Percentiles rank a stretch among this genome's conserved stretches.
Evolutionary conservation across 768 basidiomycete species (phyloP).

Genomic region (Leccinellum albellum): DNA sequence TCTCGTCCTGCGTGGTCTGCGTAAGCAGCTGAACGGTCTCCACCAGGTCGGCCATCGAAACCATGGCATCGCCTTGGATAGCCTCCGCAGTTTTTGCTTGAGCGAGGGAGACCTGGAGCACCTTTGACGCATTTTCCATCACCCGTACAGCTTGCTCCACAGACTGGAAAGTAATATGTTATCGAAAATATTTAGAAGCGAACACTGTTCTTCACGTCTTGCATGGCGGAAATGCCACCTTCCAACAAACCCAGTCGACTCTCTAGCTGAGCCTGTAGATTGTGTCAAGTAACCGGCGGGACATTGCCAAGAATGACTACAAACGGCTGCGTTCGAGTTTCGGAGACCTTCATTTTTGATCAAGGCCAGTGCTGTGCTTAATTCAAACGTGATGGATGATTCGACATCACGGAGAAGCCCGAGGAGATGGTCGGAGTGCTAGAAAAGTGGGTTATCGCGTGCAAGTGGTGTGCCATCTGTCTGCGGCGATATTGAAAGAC

Average conservation of each 20-base stretch:
- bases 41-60: conserved; percentile 35
- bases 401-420: conserved; percentile 20
- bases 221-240: conserved; percentile 23
- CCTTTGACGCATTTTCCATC: conserved; percentile 20
- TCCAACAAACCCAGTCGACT: conserved; percentile 26
- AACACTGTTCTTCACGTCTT: conserved; percentile 24
- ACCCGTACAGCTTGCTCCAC: conserved; percentile 16
- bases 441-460: not conserved
- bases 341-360: conserved; percentile 28
- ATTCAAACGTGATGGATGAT: conserved; percentile 23
- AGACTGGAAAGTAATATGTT: conserved; percentile 16
- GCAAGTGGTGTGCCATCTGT: not conserved
- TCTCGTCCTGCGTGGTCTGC: conserved; percentile 37
- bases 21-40: conserved; percentile 37
- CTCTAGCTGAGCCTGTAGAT: conserved; percentile 29
- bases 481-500: not conserved
- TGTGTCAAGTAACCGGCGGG: conserved; percentile 3
- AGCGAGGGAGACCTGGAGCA: conserved; percentile 31
- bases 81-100: conserved; percentile 31
- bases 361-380: conserved; percentile 22
- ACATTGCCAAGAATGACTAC: conserved; percentile 7
- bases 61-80: conserved; percentile 36
- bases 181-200: conserved; percentile 8
- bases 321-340: conserved; percentile 24
- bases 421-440: conserved; percentile 30